phyloP scores from a whole-genome alignment of 208 protist genomes.

The Endotrypanum monterogeii region DNA sequence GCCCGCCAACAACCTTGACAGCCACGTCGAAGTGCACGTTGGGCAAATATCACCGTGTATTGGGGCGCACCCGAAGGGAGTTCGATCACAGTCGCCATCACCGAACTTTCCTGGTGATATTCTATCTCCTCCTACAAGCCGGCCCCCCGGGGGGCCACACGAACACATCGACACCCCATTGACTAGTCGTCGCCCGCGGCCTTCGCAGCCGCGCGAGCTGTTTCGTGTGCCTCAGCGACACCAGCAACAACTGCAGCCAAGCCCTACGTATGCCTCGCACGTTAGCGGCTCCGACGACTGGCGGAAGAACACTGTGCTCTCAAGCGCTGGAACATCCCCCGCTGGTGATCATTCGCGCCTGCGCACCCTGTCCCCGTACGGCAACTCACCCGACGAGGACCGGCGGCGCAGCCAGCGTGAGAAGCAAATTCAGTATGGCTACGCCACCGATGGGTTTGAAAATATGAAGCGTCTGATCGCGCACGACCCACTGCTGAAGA shows the following conservation, averaged over 20 bases:
- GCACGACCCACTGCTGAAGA: conserved; percentile 73
- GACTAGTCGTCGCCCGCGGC: neutral
- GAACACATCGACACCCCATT: neutral
- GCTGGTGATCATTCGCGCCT: neutral
- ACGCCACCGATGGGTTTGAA: conserved; percentile 73
- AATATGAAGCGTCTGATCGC: conserved; percentile 84
- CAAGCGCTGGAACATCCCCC: neutral
- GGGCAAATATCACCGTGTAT: neutral
- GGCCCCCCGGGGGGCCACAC: neutral
- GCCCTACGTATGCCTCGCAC: neutral
- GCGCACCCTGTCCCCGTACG: conserved; percentile 13
- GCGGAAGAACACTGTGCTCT: neutral
- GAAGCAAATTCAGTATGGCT: conserved; percentile 82
- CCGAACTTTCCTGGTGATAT: conserved; percentile 4
- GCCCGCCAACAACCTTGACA: neutral
- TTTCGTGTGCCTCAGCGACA: neutral
- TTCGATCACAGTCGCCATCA: conserved; percentile 10
- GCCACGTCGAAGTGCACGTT: neutral
- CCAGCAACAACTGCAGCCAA: neutral
- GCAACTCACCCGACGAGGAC: conserved; percentile 69
- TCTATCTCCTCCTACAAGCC: neutral
- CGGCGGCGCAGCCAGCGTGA: conserved; percentile 69
- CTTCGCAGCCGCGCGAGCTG: conserved; percentile 2
- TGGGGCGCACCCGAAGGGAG: conserved; percentile 3
- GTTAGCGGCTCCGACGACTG: neutral